Evolutionary conservation across 2,329 filamentous ascomycete species (phyloP).

Genomic region (Remersonia thermophila): DNA sequence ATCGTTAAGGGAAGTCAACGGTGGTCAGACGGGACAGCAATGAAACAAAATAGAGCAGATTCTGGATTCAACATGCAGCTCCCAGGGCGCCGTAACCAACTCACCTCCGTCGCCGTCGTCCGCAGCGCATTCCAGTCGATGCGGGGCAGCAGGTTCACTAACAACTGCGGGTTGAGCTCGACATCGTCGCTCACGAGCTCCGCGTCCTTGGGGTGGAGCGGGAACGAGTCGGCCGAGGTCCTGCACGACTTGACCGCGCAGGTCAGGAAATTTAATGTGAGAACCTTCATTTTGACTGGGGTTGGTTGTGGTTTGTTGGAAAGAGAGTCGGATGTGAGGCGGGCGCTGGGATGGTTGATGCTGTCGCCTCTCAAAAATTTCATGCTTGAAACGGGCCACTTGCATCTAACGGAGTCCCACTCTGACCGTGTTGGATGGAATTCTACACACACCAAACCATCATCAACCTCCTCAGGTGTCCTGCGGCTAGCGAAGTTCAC

Average conservation of each 20-base stretch:
- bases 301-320: slow-evolving; percentile 2
- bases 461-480: background rate
- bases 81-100: no score
- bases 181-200: slow-evolving; percentile 78
- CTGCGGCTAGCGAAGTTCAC: no score
- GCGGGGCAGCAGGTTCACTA: slow-evolving; percentile 74
- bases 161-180: slow-evolving; percentile 67
- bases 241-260: slow-evolving; percentile 96
- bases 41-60: no score
- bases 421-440: no score
- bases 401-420: slow-evolving; percentile 5
- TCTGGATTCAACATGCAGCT: no score
- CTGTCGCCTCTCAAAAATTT: slow-evolving; percentile 4
- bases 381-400: slow-evolving; percentile 10
- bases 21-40: no score
- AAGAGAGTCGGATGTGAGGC: no score
- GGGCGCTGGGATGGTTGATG: slow-evolving; percentile 3
- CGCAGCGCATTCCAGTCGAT: slow-evolving; percentile 79
- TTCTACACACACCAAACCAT: background rate
- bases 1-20: no score
- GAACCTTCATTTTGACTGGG: slow-evolving; percentile 62
- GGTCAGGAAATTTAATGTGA: slow-evolving; percentile 92
- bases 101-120: slow-evolving; percentile 64
- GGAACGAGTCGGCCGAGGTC: slow-evolving; percentile 64
- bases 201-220: slow-evolving; percentile 82